Evolutionary conservation across 2,329 filamentous ascomycete species (phyloP).

Genomic region (Phoma sp.): DNA sequence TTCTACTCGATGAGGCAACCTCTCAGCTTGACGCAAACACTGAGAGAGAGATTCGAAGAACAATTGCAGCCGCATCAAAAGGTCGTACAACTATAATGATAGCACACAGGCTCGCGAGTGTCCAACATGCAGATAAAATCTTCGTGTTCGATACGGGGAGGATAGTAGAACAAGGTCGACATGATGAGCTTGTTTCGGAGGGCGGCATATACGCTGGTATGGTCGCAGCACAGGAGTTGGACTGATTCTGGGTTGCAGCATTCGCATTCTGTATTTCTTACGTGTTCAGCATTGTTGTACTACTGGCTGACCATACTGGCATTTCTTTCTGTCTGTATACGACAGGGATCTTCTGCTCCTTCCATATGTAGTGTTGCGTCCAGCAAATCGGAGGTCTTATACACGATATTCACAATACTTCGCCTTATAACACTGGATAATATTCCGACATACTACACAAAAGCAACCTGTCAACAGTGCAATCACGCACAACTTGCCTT

Average conservation of each 20-base stretch:
- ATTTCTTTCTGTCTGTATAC: not conserved
- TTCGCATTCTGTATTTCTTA: not conserved
- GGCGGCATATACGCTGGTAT: constrained; percentile 47
- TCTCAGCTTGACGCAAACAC: constrained; percentile 56
- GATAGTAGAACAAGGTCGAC: constrained; percentile 68
- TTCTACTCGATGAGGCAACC: constrained; percentile 58
- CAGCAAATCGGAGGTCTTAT: not conserved
- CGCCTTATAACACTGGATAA: not conserved
- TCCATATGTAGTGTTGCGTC: not conserved
- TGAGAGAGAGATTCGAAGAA: constrained; percentile 53
- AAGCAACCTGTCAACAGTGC: not conserved
- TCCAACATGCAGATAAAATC: constrained; percentile 81
- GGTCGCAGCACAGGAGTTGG: constrained; percentile 47
- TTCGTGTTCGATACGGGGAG: constrained; percentile 76
- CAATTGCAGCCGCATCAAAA: constrained; percentile 51
- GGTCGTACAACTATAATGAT: constrained; percentile 73
- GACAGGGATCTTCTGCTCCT: constrained; percentile 3
- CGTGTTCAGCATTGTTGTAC: not conserved
- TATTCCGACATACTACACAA: not conserved
- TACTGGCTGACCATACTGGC: not conserved
- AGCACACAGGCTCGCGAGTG: constrained; percentile 77
- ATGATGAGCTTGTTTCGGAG: constrained; percentile 62
- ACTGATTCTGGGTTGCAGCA: constrained; percentile 20
- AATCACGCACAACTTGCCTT: not conserved
- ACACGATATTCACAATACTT: not conserved